phyloP scores from a whole-genome alignment of 345 rosid species.

The Adansonia digitata region DNA sequence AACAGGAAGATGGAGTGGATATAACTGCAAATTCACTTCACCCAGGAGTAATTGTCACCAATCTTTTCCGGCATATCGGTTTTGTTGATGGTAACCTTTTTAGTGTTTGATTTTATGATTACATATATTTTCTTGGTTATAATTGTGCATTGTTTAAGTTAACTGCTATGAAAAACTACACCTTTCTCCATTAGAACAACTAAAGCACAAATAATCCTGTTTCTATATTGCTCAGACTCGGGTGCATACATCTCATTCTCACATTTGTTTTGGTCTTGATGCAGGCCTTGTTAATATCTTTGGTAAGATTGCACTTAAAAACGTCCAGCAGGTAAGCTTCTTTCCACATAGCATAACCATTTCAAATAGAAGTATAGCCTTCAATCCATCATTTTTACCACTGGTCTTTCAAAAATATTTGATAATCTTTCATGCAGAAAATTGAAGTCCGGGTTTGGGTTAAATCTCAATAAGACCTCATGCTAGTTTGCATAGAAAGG shows the following conservation, averaged over 20 bases:
- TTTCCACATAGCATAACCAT: not conserved
- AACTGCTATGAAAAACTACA: not conserved
- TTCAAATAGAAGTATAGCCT: not conserved
- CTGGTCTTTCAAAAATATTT: not conserved
- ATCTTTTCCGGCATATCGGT: constrained; percentile 36
- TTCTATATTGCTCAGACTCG: too few species aligned
- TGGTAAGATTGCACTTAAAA: constrained; percentile 40
- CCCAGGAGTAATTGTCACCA: constrained; percentile 45
- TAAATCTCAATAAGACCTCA: not conserved
- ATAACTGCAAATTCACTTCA: constrained; percentile 56
- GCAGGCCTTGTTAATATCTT: constrained; percentile 31
- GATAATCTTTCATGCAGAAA: not conserved
- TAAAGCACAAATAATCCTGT: not conserved
- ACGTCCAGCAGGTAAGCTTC: constrained; percentile 40
- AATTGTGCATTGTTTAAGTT: not conserved
- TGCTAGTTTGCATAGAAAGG: not conserved
- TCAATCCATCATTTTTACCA: not conserved
- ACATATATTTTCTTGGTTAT: not conserved
- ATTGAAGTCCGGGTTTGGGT: not conserved
- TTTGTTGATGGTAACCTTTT: constrained; percentile 22
- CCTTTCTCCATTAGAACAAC: not conserved
- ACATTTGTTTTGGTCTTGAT: constrained; percentile 7
- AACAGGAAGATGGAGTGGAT: constrained; percentile 46
- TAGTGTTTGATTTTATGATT: not conserved
- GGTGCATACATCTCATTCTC: not conserved